Base-by-base conservation (phyloP, 139 green algal genomes). In the Mychonastes homosphaera region DNA sequence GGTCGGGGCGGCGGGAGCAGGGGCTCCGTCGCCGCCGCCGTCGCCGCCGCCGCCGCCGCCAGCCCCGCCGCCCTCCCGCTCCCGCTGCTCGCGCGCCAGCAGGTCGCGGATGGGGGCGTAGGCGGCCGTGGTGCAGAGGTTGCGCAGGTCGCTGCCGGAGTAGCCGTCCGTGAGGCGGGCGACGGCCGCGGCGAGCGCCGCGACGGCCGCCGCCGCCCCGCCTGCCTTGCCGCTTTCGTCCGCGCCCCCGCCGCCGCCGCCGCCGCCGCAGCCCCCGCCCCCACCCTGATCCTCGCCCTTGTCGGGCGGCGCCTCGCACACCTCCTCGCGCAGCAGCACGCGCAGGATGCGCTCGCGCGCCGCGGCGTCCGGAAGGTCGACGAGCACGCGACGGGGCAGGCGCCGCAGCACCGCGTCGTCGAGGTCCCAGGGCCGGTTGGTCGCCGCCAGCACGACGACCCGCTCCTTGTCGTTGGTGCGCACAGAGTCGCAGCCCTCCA, bases 371-470 rank as follows among this genome's bases (percentile, higher is more conserved):
- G 83, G 83, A 44, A 90, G 63, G 36, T 79, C 74, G 30, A 89
- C 69, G 47, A 86, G 68, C 23, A 91, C 50, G 51, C 82, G 72
- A n/a, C 68, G 44, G 3, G 75, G 66, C 54, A 96, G 64, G 13
- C 88, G 75, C 35, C 88, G 70, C 51, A 82, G 65, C 71, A 97
- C 72, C 6, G 88, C 89, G 70, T 96, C 89, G 47, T 96, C 89
- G 16, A 97, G 81, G 69, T 96, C 84, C 89, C 87, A 95, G 5
- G 90, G 90, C 66, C 91, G 95, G 79, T 97, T 97, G 39, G 90
- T 97, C 40, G 90, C 89, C 0, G 87, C 90, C 41, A 97, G 79
- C 51, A 97, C 85, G 84, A 97, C 94, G 40, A 97, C 89, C 47
- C 68, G 62, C 48, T 84, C 80, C 16, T 50, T 34, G 33, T 79